Base-by-base conservation (phyloP, 805 yeast genomes). In the Metschnikowia cubensis region DNA sequence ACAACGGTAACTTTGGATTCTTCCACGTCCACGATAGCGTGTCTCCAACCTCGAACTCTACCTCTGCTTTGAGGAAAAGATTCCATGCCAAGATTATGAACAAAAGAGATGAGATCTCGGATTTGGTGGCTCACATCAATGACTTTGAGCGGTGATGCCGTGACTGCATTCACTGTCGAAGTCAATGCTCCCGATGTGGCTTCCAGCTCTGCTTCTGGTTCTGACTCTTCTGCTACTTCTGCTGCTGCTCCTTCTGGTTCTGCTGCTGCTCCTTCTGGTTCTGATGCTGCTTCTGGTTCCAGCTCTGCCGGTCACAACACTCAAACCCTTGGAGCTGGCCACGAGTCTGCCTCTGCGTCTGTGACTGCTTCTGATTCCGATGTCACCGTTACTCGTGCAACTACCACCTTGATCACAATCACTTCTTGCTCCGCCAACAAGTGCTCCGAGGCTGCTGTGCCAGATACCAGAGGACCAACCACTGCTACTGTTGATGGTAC, bases 21-120 rank as follows among this genome's bases (percentile, higher is more conserved):
- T 68, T 45, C 68, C 67, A 63, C 41, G 69, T 71, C 44, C 67
- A 61, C 52, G 55, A 49, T 14, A 59, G 59, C 34, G 48, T 60
- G 54, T 42, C 59, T 14, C 69, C 73, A 43, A 60, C 64, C 35
- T 54, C 69, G 33, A 72, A 72, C 69, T 70, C 76, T 36, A 68
- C 76, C 55, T 66, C 68, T 51, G 71, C 71, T 35, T 59, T 70
- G 61, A 70, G 70, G 64, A 71, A 62, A 62, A 69, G 76, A 68
- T 57, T 57, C 57, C 50, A 49, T 55, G 39, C 58, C 10, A 47
- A 57, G 45, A 63, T 69, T 48, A 58, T 65, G 51, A 59, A 58
- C 52, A 62, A 63, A 58, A 70, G 69, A 62, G 75, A 67, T 52
- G 72, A 48, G 25, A 53, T 40, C n/a, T 38, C 60, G 20, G 63